Percentiles rank a stretch among this genome's conserved stretches.
Evolutionary conservation across 1,139 yeast species (phyloP).

Genomic region (Yamadazyma taylorii): DNA sequence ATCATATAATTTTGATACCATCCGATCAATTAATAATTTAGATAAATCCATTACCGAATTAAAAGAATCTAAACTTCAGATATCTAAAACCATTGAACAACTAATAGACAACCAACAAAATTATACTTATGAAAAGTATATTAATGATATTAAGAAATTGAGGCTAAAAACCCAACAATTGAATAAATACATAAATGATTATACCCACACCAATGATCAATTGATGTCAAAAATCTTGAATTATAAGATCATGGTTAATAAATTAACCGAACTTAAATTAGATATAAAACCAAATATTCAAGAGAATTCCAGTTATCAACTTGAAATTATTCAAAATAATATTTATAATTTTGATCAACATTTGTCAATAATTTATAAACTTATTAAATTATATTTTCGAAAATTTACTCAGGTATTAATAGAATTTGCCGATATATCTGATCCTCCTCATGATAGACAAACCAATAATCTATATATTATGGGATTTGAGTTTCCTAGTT

Average conservation of each 20-base stretch:
- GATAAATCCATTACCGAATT: constrained; percentile 34
- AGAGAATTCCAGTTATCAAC: constrained; percentile 21
- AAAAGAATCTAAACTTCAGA: constrained; percentile 18
- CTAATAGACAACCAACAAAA: constrained; percentile 15
- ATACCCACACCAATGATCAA: constrained; percentile 26
- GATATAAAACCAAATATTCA: constrained; percentile 20
- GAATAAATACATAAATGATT: constrained; percentile 20
- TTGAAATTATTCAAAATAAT: constrained; percentile 31
- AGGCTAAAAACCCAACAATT: constrained; percentile 15
- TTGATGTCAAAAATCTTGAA: constrained; percentile 27
- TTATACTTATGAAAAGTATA: constrained; percentile 14
- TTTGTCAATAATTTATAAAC: constrained; percentile 22
- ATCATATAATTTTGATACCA: constrained; percentile 38
- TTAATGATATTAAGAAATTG: constrained; percentile 14
- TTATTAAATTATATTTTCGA: constrained; percentile 21
- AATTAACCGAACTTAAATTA: constrained; percentile 19
- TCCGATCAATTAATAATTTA: constrained; percentile 34
- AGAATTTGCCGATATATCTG: constrained; percentile 25
- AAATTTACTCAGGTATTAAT: constrained; percentile 20
- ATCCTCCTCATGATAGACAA: constrained; percentile 26
- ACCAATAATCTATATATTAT: constrained; percentile 29
- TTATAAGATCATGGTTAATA: constrained; percentile 25
- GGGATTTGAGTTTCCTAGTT: constrained; percentile 40
- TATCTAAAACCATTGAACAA: constrained; percentile 18
- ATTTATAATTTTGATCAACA: constrained; percentile 28